Base-by-base conservation (phyloP, 805 yeast genomes). In the Candida tallmaniae region DNA sequence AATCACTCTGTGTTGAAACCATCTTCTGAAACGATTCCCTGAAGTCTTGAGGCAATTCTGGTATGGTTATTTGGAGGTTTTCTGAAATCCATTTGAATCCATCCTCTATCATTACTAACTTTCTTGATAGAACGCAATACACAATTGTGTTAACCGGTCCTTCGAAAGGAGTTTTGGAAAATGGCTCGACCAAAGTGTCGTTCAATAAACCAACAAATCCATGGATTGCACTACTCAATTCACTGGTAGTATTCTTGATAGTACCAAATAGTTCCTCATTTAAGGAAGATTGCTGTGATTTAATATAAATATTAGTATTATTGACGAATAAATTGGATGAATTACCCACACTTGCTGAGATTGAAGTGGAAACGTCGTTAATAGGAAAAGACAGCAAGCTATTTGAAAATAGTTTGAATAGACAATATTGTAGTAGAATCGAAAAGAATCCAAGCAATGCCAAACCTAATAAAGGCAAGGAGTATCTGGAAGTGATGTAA, bases 51-150 rank as follows among this genome's bases (percentile, higher is more conserved):
- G 54, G 63, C 11, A 80, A 55, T 27, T 65, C 46, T 0, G 95
- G 95, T 1, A 86, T 51, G 1, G 61, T 44, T 2, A 88, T 57
- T 11, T 75, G 65, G 3, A 88, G 67, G 42, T 83, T 65, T 23
- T 80, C 62, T 45, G 80, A 67, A 2, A 88, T 61, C 97, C 97
- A 93, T 2, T 79, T 72, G 35, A 89, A 58, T 0, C 94, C 97
- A 20, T 73, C 51, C 42, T 83, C 83, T 2, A 87, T 63, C 15
- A 71, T 66, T 10, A 66, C 67, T 5, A 90, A 54, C 48, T 90
- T 93, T 31, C 81, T 66, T 12, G 85, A 90, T 24, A 93, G 65
- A 3, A 85, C 75, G 60, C 98, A 90, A 21, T 80, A 77, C 4
- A 89, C 83, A 0, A 87, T 76, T 0, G 80, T 70, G 19, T 70